Evolutionary conservation across 2,329 filamentous ascomycete genomes (phyloP), one percentile per base, ranked within the genome.

Genomic region (Fusarium chuoi): DNA sequence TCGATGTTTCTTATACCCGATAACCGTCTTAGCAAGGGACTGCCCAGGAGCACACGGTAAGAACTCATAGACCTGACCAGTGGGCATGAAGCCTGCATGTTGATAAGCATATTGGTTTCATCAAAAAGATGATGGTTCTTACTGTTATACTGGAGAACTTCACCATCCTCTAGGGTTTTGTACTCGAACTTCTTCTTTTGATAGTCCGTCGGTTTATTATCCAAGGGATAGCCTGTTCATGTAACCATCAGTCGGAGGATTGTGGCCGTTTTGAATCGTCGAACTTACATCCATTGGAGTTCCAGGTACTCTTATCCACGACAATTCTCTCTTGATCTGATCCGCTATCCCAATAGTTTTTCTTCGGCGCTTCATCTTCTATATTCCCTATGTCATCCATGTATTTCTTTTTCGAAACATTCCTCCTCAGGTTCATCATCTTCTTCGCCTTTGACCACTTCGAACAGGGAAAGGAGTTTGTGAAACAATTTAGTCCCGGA

Each of bases 61-160:
- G 30, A 35, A 51, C 46, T 51, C 46, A 35, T 51, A 51, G 9
- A 10, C 3, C 3, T 51, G 1, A 9, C 46, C 46, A n/a, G 46
- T 51, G 10, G 48, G 48, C 30, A 51, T 35, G 30, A 51, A 51
- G 2, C 48, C 48, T 51, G 20, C 13, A 2, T 12, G 6, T 35
- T 24, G 2, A 7, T 51, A 1, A 51, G 30, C 13, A 8, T 4
- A 1, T n/a, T 0, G 4, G 6, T 51, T 36, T 14, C 1, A 1
- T 6, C 8, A 5, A 13, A n/a, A 51, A 13, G 48, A 9, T 5
- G 30, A 3, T 18, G 15, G 0, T 36, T 33, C 48, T 0, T 36
- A 51, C 48, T 11, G 46, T 51, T 11, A 6, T 51, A 51, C 15
- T 8, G 7, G 20, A 51, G 48, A 15, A 0, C 15, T 8, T 0